These are phyloP conservation scores for Sarcodon aspratus DNA, from an alignment of 768 basidiomycete genomes.

Conservation along the genomic window DNA sequence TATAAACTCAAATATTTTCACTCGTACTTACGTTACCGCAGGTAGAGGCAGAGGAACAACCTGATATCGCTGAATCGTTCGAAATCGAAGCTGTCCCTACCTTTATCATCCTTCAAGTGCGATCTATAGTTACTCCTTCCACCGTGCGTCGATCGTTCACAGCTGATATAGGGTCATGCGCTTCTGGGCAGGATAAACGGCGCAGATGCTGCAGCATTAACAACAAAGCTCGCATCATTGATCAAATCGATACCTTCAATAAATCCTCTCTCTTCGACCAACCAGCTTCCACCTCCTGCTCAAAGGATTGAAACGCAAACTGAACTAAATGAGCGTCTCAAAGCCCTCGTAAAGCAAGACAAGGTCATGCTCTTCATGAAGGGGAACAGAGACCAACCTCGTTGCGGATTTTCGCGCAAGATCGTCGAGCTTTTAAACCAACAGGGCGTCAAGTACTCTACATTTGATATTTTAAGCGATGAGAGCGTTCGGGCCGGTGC, in stretches of 20 bases:
- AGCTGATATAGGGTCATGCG: conserved; percentile 62
- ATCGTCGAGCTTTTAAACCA: conserved; percentile 39
- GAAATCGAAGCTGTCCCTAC: conserved; percentile 84
- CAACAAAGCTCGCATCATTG: conserved; percentile 49
- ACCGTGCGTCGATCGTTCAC: not conserved
- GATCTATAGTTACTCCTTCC: conserved; percentile 10
- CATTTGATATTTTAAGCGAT: conserved; percentile 49
- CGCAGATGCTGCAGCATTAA: conserved; percentile 62
- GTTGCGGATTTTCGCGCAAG: conserved; percentile 51
- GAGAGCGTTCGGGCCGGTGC: conserved; percentile 39
- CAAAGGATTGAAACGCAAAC: conserved; percentile 42
- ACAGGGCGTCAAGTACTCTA: conserved; percentile 36
- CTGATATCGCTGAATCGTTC: conserved; percentile 87
- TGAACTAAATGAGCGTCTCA: conserved; percentile 55
- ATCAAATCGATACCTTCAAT: conserved; percentile 18
- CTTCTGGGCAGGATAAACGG: conserved; percentile 72
- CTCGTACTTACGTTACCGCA: conserved; percentile 15
- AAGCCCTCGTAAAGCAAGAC: conserved; percentile 61
- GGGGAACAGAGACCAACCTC: conserved; percentile 45
- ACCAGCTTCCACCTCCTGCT: conserved; percentile 11
- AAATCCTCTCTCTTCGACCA: conserved; percentile 38
- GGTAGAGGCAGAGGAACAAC: conserved; percentile 75
- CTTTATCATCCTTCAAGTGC: conserved; percentile 71
- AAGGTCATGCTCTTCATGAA: conserved; percentile 58
- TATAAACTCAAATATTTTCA: not conserved